Percentiles rank a stretch among this genome's conserved stretches.
Evolutionary conservation across 2,329 filamentous ascomycete genomes (phyloP).

Genomic region (Calonectria leucothoes): DNA sequence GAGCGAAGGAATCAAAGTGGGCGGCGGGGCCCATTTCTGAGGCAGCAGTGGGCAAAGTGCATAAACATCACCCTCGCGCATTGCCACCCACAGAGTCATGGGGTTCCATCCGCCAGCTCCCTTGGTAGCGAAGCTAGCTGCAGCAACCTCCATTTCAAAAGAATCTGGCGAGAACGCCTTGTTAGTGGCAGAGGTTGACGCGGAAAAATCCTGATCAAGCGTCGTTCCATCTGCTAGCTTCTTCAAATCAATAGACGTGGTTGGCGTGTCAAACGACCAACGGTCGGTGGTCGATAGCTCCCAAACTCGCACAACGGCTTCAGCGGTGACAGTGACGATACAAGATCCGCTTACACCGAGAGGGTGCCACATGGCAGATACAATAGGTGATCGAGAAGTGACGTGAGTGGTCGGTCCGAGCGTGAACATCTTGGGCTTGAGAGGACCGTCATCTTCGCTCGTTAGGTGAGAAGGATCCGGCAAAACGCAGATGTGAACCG

Average conservation of each 20-base stretch:
- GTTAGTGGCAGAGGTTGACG: constrained; percentile 78
- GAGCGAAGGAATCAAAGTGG: constrained; percentile 82
- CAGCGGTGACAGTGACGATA: constrained; percentile 87
- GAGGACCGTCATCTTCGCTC: constrained; percentile 72
- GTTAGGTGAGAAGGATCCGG: constrained; percentile 84
- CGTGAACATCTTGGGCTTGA: constrained; percentile 88
- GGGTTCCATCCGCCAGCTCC: constrained; percentile 88
- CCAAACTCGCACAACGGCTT: constrained; percentile 91
- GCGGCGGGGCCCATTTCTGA: constrained; percentile 83
- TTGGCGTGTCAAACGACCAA: constrained; percentile 87
- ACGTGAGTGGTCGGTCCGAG: constrained; percentile 95
- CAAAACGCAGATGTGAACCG: constrained; percentile 87
- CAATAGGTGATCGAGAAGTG: constrained; percentile 83
- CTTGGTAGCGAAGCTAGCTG: constrained; percentile 80
- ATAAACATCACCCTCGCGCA: constrained; percentile 93
- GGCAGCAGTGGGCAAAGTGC: constrained; percentile 92
- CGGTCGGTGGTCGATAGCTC: constrained; percentile 86
- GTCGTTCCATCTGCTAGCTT: constrained; percentile 88
- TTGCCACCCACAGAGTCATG: constrained; percentile 98
- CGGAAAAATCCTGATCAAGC: constrained; percentile 84
- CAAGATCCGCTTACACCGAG: constrained; percentile 84
- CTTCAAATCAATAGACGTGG: constrained; percentile 86
- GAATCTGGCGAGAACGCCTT: constrained; percentile 89
- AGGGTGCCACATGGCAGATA: constrained; percentile 91
- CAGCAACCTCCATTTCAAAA: constrained; percentile 93